Percentiles rank a stretch among this genome's conserved stretches.
phyloP scores from a whole-genome alignment of 768 basidiomycete genomes.

The Lentinula boryana region DNA sequence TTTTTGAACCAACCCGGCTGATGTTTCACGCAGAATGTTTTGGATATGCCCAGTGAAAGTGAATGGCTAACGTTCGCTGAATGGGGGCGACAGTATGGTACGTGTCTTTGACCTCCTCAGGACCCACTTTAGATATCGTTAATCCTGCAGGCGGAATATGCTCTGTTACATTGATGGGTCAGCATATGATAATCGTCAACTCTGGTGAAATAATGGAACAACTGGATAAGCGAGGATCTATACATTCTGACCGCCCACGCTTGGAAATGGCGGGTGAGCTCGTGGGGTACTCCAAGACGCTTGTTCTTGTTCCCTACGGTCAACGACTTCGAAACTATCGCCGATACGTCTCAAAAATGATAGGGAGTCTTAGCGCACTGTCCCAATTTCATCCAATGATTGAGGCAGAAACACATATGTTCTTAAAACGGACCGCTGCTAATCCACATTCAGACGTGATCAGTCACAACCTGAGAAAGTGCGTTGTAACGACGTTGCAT shows the following conservation, averaged over 20 bases:
- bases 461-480: constrained; percentile 36
- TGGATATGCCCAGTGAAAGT: constrained; percentile 36
- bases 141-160: constrained; percentile 26
- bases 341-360: constrained; percentile 33
- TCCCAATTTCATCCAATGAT: constrained; percentile 25
- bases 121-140: not conserved
- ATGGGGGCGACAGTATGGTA: constrained; percentile 50
- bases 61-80: constrained; percentile 46
- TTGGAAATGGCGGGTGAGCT: constrained; percentile 48
- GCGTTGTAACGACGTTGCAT: constrained; percentile 8
- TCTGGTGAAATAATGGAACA: constrained; percentile 35
- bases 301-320: constrained; percentile 41
- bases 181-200: constrained; percentile 44
- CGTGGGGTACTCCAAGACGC: constrained; percentile 38
- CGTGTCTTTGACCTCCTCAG: constrained; percentile 5
- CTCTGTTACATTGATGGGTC: constrained; percentile 36
- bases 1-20: not conserved
- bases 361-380: constrained; percentile 28
- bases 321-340: constrained; percentile 36
- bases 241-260: constrained; percentile 43
- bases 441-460: constrained; percentile 20
- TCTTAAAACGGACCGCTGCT: constrained; percentile 28
- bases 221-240: constrained; percentile 39
- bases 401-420: constrained; percentile 27
- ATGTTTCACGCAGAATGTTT: constrained; percentile 30